Percentiles rank a stretch among this genome's conserved stretches.
Evolutionary conservation across 495 filamentous ascomycete genomes (phyloP).

Genomic region (Penicillium tannophilum): DNA sequence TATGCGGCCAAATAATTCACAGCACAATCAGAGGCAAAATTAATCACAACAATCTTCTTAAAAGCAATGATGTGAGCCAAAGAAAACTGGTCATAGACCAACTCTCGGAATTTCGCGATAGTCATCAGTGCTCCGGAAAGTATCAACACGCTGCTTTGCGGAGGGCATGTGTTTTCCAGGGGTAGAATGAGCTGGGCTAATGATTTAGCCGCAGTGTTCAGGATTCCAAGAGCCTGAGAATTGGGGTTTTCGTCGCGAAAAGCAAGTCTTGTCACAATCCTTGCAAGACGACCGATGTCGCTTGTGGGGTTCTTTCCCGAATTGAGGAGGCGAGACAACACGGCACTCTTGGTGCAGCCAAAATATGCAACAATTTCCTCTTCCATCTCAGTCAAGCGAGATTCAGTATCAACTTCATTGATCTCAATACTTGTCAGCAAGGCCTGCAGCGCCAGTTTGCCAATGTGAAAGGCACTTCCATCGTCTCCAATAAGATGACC

Average conservation of each 20-base stretch:
- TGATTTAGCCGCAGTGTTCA: neutral
- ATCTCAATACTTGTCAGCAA: neutral
- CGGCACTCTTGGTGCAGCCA: neutral
- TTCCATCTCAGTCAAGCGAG: neutral
- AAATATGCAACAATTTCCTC: neutral
- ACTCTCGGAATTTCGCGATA: neutral
- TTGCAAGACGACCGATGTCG: neutral
- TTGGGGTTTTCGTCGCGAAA: neutral
- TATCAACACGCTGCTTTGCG: neutral
- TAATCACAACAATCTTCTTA: neutral
- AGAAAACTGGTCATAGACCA: neutral
- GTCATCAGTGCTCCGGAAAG: neutral
- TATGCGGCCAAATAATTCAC: too few relatives aligned
- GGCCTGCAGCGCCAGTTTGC: neutral
- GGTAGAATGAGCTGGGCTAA: neutral
- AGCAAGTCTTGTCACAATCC: neutral
- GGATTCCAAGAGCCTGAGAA: neutral
- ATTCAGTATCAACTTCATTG: neutral
- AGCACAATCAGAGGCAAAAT: too few relatives aligned
- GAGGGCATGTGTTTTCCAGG: neutral
- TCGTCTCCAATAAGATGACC: neutral
- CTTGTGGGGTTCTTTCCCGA: neutral
- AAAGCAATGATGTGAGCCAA: neutral
- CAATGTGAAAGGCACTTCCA: neutral
- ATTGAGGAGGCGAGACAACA: neutral